These are phyloP conservation scores for Pichia sp. DNA, from an alignment of 1,139 yeast genomes.

Conservation along the genomic window DNA sequence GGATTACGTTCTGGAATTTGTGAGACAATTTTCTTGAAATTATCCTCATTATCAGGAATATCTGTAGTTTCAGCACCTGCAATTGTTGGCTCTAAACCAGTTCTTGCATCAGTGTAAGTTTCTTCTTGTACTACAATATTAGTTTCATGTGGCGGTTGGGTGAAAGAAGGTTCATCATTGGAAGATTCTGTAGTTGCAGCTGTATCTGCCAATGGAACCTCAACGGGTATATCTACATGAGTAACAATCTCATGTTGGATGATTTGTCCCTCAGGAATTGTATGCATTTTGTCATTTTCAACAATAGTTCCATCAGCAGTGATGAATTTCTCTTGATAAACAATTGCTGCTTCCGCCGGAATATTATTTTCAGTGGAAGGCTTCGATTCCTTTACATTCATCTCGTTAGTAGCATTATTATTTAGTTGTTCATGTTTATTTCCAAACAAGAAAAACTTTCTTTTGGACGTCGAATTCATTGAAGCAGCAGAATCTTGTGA, in stretches of 20 bases:
- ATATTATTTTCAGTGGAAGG: background rate
- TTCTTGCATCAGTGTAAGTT: background rate
- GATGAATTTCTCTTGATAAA: background rate
- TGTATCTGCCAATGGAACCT: background rate
- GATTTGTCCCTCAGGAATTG: background rate
- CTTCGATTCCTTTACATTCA: background rate
- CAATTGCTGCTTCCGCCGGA: background rate
- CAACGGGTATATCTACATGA: background rate
- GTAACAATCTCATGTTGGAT: background rate
- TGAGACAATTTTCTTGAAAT: too few species aligned
- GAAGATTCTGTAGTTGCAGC: background rate
- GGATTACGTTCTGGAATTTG: too few species aligned
- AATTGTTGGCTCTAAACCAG: background rate
- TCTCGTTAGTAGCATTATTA: background rate
- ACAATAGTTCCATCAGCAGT: background rate
- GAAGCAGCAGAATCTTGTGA: conserved; percentile 7
- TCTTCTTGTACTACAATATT: background rate
- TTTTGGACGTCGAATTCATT: background rate
- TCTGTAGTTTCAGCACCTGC: background rate
- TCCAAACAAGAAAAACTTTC: conserved; percentile 9
- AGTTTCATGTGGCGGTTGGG: background rate
- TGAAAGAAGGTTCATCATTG: background rate
- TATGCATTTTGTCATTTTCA: background rate
- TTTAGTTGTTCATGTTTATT: background rate
- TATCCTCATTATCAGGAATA: too few species aligned